Base-by-base conservation (phyloP, 2,329 filamentous ascomycete species). In the Ilyonectria robusta region DNA sequence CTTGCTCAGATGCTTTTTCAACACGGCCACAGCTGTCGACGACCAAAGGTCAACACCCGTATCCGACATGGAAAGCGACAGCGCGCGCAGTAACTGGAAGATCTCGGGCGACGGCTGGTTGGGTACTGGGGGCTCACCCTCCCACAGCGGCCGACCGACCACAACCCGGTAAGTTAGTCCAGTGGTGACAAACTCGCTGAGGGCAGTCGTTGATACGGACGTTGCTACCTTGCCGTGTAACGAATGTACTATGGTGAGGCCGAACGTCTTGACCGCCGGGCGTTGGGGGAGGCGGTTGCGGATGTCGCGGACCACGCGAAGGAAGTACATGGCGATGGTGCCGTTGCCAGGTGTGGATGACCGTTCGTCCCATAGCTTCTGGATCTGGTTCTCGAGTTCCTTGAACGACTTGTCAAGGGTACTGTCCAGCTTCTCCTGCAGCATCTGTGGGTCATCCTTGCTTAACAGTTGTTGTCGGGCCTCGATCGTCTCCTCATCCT, bases 41-140 rank as follows among this genome's bases (percentile, higher is more conserved):
- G 91, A 94, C 95, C 95, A 98, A 3, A 98, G 80, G 78, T 98
- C 95, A 51, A 88, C 84, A 0, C 95, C 95, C 3, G 87, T 83
- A 13, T 86, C 83, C 4, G 87, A 87, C 94, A 98, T 97, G 6
- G 86, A 84, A 53, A 83, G 81, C 5, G 89, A 88, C 31, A 97
- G 77, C 50, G 85, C 85, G 26, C 89, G 88, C 55, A 98, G 76
- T 61, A 97, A 91, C 66, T 87, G 88, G 76, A 97, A 97, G 0
- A 90, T 84, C 21, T 86, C 85, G 0, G 93, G 91, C 0, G 94
- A 95, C 1, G 94, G 94, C 75, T 96, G 93, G 6, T 90, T 86
- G 0, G 95, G 95, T 47, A 97, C 78, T 29, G 89, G 84, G 0
- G 93, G 93, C 42, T 88, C 84, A 1, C 93, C 93, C 77, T 97